Base-by-base conservation (phyloP, 208 protist genomes). In the Trypanosomatidae sp. region DNA sequence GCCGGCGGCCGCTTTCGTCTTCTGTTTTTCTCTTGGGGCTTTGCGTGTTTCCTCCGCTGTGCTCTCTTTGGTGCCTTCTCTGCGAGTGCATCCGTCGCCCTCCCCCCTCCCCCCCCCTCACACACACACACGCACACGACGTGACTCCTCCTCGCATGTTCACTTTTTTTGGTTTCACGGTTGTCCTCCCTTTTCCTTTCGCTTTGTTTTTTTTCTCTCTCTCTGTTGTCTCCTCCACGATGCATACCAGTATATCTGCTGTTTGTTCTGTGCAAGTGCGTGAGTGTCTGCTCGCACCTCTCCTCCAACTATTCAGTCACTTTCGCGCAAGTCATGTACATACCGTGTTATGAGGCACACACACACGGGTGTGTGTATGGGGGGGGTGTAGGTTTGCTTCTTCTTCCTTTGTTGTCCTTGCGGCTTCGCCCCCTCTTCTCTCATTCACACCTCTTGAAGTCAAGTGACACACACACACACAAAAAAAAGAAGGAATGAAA, bases 271-370 rank as follows among this genome's bases (percentile, higher is more conserved):
- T 44, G 39, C 39, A 44, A 30, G 39, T 60, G 4, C 3, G 28
- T 60, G 4, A 10, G 28, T 36, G 55, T 46, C 17, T 19, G 60
- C 41, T 17, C 39, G 9, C 60, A 47, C 60, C 33, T 44, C 36
- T 25, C 19, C 60, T 46, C 39, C 60, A 33, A 65, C 36, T 28
- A 19, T 19, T 28, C 60, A 65, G 39, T 30, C 12, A 3, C 30
- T 47, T 30, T 47, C 8, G 28, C 36, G 60, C 39, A 30, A 65
- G n/a, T 44, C 36, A 74, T 74, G 70, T 74, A 74, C 70, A 74
- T 74, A 74, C 39, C 46, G 30, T 36, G 5, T 19, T 62, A n/a
- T 2, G 17, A 0, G 7, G 33, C 49, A 47, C 49, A 66, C 10
- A 13, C 49, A 19, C 52, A 9, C 43, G 19, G 49, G 13, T 53